Percentiles rank a stretch among this genome's conserved stretches.
Evolutionary conservation across 169 alveolate genomes (phyloP).

Genomic region (Plasmodium berghei): DNA sequence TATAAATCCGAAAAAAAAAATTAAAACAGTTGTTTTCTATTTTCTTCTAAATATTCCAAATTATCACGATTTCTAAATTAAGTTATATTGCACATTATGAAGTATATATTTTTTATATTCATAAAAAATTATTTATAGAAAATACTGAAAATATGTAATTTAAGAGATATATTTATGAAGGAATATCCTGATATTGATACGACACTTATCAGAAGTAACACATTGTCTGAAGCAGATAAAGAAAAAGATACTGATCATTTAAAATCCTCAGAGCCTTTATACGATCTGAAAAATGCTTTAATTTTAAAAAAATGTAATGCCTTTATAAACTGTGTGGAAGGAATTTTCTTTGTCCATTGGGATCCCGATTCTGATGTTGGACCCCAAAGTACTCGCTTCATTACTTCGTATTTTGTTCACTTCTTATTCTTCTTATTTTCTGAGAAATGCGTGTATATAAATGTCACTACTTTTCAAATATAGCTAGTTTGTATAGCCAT

Average conservation of each 20-base stretch:
- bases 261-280: constrained; percentile 37
- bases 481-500: too few species aligned
- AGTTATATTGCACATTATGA: not conserved
- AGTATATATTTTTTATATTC: not conserved
- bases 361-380: constrained; percentile 33
- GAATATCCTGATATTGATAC: constrained; percentile 35
- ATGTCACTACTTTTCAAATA: too few species aligned
- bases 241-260: constrained; percentile 1
- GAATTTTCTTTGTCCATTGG: constrained; percentile 66
- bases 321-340: constrained; percentile 55
- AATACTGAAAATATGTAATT: constrained; percentile 26
- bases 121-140: constrained; percentile 9
- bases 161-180: constrained; percentile 39
- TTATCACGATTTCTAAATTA: not conserved
- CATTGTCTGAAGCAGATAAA: not conserved
- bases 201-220: constrained; percentile 3
- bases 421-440: too few species aligned
- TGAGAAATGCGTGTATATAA: too few species aligned
- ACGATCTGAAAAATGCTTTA: constrained; percentile 42
- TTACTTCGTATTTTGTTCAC: too few species aligned
- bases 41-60: too few species aligned
- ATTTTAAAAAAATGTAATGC: constrained; percentile 64
- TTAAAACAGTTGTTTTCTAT: not conserved
- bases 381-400: constrained; percentile 35
- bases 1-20: not conserved